Evolutionary conservation across 106 monocot species (phyloP).

Genomic region (Acorus gramineus): DNA sequence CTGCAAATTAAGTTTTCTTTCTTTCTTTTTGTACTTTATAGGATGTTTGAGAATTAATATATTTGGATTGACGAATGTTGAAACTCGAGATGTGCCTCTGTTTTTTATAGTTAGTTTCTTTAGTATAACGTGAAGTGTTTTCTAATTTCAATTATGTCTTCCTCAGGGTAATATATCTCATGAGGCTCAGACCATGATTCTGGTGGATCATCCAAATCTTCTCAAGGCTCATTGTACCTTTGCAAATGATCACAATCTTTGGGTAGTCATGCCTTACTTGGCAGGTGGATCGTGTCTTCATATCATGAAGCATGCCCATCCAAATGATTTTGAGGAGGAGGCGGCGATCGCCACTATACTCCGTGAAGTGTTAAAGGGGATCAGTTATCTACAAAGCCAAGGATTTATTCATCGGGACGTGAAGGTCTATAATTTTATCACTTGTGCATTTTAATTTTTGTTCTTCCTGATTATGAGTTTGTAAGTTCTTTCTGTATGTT

Average conservation of each 20-base stretch:
- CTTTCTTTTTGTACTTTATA: too few species aligned
- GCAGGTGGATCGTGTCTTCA: constrained; percentile 54
- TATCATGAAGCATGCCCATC: constrained; percentile 45
- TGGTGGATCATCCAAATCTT: constrained; percentile 48
- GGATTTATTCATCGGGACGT: constrained; percentile 60
- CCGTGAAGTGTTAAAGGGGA: constrained; percentile 30
- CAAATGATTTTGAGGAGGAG: constrained; percentile 42
- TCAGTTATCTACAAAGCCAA: constrained; percentile 42
- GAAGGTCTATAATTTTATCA: constrained; percentile 22
- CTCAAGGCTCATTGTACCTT: constrained; percentile 45
- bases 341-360: constrained; percentile 35
- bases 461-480: neutral
- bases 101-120: neutral
- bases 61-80: too few species aligned
- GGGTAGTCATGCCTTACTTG: constrained; percentile 69
- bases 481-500: too few species aligned
- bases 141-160: neutral
- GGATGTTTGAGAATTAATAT: too few species aligned
- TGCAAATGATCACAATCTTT: constrained; percentile 25
- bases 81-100: too few species aligned
- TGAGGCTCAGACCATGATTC: constrained; percentile 46
- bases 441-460: neutral
- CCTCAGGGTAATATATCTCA: constrained; percentile 27
- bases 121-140: neutral
- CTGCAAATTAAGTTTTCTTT: too few species aligned